These are phyloP conservation scores for Myriosclerotinia duriaeana DNA, from an alignment of 2,329 filamentous ascomycete species.

Conservation along the genomic window DNA sequence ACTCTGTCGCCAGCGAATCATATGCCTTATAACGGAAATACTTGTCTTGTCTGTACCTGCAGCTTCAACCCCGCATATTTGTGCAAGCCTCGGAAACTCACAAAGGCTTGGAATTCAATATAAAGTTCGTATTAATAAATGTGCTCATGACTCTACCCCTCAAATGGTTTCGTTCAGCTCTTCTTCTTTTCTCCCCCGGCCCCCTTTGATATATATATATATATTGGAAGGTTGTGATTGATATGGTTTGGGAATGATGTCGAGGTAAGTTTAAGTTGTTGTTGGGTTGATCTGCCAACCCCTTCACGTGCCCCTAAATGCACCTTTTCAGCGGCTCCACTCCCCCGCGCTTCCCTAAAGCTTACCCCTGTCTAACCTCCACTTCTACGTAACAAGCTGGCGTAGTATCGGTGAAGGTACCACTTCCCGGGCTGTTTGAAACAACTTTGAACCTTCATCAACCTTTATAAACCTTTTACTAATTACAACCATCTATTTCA, in stretches of 20 bases:
- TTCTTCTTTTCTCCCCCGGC: not conserved
- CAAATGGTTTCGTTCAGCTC: not conserved
- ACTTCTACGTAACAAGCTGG: slow-evolving; percentile 22
- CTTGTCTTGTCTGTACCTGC: not conserved
- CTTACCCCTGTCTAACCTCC: slow-evolving; percentile 19
- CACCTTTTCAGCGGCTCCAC: not conserved
- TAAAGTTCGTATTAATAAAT: not conserved
- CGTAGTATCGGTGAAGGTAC: slow-evolving; percentile 4
- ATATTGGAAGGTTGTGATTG: not conserved
- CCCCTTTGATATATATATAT: not conserved
- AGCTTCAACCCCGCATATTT: slow-evolving; percentile 25
- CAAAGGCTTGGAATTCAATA: slow-evolving; percentile 13
- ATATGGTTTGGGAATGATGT: slow-evolving; percentile 11
- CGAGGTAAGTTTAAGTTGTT: slow-evolving; percentile 9
- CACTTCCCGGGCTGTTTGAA: slow-evolving; percentile 9
- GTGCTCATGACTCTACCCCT: slow-evolving; percentile 6
- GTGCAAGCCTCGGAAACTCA: slow-evolving; percentile 4
- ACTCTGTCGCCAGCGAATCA: not conserved
- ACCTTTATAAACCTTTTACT: not conserved
- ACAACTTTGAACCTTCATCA: not conserved
- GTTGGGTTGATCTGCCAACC: slow-evolving; percentile 6
- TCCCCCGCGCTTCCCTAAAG: slow-evolving; percentile 19
- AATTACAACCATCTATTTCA: slow-evolving; percentile 3
- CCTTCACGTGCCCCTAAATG: not conserved
- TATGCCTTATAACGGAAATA: slow-evolving; percentile 1